Evolutionary conservation across 805 yeast species (phyloP).

Genomic region (Lipomyces starkeyi): DNA sequence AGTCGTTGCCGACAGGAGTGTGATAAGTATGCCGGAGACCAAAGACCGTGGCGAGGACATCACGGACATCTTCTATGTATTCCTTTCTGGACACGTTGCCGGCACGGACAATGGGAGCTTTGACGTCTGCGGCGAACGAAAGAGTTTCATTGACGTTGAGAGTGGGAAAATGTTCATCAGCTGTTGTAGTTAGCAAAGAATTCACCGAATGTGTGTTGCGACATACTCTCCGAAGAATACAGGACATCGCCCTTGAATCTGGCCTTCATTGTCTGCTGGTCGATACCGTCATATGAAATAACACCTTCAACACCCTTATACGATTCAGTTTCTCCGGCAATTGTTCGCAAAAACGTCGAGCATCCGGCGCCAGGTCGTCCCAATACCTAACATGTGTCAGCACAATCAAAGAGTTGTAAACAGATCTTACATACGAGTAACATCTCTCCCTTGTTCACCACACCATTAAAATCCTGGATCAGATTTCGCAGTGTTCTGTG

Average conservation of each 20-base stretch:
- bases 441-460: slow-evolving; percentile 65
- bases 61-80: slow-evolving; percentile 78
- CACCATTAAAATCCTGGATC: slow-evolving; percentile 56
- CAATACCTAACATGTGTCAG: slow-evolving; percentile 65
- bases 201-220: too few relatives aligned
- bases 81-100: slow-evolving; percentile 55
- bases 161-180: slow-evolving; percentile 76
- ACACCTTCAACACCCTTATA: slow-evolving; percentile 61
- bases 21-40: slow-evolving; percentile 51
- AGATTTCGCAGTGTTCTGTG: slow-evolving; percentile 37
- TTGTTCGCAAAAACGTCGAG: slow-evolving; percentile 68
- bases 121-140: slow-evolving; percentile 69
- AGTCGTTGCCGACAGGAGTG: slow-evolving; percentile 56
- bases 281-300: slow-evolving; percentile 65
- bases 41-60: slow-evolving; percentile 60
- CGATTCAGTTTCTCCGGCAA: slow-evolving; percentile 67
- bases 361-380: slow-evolving; percentile 85
- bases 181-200: slow-evolving; percentile 44
- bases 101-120: slow-evolving; percentile 64
- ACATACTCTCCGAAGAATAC: slow-evolving; percentile 41
- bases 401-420: slow-evolving; percentile 42
- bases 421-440: slow-evolving; percentile 56
- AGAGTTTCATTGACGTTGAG: slow-evolving; percentile 76
- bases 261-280: slow-evolving; percentile 63
- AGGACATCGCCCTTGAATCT: slow-evolving; percentile 58